Percentiles rank a stretch among this genome's conserved stretches.
Evolutionary conservation across 2,329 filamentous ascomycete species (phyloP).

Genomic region (Fusarium foetens): DNA sequence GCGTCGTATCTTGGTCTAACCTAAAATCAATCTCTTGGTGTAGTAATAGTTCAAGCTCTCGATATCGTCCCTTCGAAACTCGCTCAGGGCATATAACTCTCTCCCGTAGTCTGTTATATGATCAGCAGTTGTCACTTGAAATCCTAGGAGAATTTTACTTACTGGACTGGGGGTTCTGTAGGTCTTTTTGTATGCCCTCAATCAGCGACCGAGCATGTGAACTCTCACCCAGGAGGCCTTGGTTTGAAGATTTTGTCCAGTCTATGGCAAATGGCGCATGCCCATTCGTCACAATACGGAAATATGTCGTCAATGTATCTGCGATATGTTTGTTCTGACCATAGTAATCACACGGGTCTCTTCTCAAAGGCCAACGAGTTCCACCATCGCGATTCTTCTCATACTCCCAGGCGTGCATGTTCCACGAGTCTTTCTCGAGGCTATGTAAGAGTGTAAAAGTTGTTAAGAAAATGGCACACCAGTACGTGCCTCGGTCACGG

Average conservation of each 20-base stretch:
- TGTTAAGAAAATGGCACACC: neutral
- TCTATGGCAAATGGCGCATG: neutral
- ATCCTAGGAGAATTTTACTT: fast-evolving
- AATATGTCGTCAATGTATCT: neutral
- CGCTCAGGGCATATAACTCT: neutral
- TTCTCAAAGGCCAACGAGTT: neutral
- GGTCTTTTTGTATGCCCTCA: neutral
- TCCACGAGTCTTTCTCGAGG: neutral
- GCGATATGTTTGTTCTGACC: neutral
- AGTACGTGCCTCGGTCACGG: neutral
- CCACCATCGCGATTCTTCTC: neutral
- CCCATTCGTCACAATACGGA: neutral
- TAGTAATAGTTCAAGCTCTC: neutral
- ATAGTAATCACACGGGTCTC: neutral
- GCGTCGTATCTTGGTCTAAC: neutral
- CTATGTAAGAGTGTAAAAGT: neutral
- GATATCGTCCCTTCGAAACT: neutral
- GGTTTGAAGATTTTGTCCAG: neutral
- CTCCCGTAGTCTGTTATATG: neutral
- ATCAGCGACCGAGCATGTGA: neutral
- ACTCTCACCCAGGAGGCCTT: neutral
- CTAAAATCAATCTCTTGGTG: neutral
- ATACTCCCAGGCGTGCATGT: neutral
- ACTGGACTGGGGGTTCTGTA: neutral
- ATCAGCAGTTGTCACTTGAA: neutral